phyloP scores from a whole-genome alignment of 345 rosid species.

The Bretschneidera sinensis region DNA sequence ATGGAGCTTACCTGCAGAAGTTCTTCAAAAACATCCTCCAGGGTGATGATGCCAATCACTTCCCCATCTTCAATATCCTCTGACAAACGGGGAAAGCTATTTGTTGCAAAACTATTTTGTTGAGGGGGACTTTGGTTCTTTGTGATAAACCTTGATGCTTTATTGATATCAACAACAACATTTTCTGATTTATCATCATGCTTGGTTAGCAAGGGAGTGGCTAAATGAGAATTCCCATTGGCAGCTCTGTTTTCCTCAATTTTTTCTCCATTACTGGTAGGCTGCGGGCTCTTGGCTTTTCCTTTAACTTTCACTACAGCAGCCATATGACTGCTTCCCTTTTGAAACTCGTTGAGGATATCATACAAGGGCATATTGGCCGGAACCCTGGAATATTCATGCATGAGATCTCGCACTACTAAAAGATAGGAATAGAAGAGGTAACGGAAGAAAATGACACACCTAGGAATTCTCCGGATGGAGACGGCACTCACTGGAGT shows the following conservation, averaged over 20 bases:
- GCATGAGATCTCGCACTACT: conserved; percentile 16
- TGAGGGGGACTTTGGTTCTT: conserved; percentile 25
- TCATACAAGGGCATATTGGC: conserved; percentile 82
- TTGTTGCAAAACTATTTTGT: conserved; percentile 24
- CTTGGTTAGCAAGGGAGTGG: conserved; percentile 49
- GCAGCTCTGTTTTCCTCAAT: conserved; percentile 25
- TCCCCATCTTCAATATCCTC: conserved; percentile 77
- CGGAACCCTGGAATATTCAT: conserved; percentile 57
- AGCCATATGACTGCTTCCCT: conserved; percentile 92
- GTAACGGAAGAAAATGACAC: conserved; percentile 4
- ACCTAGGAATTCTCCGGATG: conserved; percentile 78
- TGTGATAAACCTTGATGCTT: conserved; percentile 27
- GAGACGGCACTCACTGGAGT: conserved; percentile 78
- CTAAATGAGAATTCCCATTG: conserved; percentile 28
- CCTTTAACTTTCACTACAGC: conserved; percentile 67
- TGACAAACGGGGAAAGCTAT: conserved; percentile 26
- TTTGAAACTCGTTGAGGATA: conserved; percentile 82
- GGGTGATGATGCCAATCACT: conserved; percentile 75
- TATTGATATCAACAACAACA: conserved; percentile 47
- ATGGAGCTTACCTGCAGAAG: conserved; percentile 56
- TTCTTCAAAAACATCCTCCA: conserved; percentile 87
- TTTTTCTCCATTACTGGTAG: conserved; percentile 25
- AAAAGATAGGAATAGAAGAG: not conserved
- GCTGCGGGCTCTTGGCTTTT: conserved; percentile 25
- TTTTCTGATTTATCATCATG: conserved; percentile 29